Conservation (phyloP, 2,329 filamentous ascomycete genomes). For the Talaromyces amestolkiae region DNA sequence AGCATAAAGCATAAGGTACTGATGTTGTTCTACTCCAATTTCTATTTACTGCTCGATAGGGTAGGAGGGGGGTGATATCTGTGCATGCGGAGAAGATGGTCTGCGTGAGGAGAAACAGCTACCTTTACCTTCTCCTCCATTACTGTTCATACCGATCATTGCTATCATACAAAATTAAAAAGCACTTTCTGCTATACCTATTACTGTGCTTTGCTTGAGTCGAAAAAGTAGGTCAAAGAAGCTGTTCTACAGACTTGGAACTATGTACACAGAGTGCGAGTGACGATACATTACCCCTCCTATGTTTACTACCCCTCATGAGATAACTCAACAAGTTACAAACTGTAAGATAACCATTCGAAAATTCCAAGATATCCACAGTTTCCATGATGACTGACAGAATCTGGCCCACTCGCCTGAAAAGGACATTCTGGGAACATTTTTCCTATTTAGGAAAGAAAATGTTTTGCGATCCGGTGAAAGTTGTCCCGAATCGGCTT, state of each 20-base stretch:
- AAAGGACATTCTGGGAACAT: conserved; percentile 8
- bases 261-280: background rate
- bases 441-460: conserved; percentile 20
- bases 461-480: background rate
- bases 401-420: background rate
- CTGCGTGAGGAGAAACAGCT: conserved; percentile 1
- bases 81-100: background rate
- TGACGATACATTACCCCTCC: background rate
- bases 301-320: background rate
- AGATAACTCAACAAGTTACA: background rate
- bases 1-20: background rate
- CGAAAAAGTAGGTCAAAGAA: background rate
- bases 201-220: background rate
- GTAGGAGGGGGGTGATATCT: background rate
- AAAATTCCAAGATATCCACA: background rate
- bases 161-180: background rate
- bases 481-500: conserved; percentile 11
- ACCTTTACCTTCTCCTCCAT: background rate
- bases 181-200: background rate
- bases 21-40: background rate
- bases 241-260: background rate
- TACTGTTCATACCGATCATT: background rate
- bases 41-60: background rate
- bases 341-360: background rate
- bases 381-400: background rate